Evolutionary conservation across 345 rosid species (phyloP), one percentile per base, ranked within the genome.

Genomic region (Salix suchowensis): DNA sequence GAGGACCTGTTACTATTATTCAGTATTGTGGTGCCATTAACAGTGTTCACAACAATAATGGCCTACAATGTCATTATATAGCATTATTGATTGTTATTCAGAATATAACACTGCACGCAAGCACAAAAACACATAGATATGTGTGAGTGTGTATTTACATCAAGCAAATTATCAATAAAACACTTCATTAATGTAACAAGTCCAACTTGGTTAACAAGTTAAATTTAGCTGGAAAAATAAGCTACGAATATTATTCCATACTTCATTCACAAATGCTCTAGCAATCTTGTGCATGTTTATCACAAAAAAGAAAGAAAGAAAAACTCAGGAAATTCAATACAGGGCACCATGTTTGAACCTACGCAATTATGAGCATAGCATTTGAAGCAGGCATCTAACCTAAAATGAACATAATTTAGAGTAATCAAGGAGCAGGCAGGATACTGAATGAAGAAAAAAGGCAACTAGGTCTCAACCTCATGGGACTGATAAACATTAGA

Each of bases 381-480:
- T 74, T 32, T 61, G 48, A 75, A 68, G 34, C 50, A 69, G 64
- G 42, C 30, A 26, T 76, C 21, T 16, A 62, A 23, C 39, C 39
- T 73, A 36, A 75, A 68, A 72, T 72, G 14, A n/a, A 55, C 11
- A 55, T 21, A 70, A 30, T 3, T 46, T 0, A 13, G 6, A 14
- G n/a, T 4, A 65, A 58, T 65, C 24, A 6, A 5, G n/a, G 9
- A 16, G 37, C 4, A 34, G 4, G 10, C 66, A 65, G 23, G 62
- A n/a, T 40, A 30, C 55, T 14, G 15, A 28, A 42, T n/a, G n/a
- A 26, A 10, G 6, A 65, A 65, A 65, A 48, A 65, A 39, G 36
- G 32, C 26, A 68, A 21, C 42, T 3, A 36, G 48, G 18, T 50
- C 65, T 44, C 30, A 46, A 90, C 94, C 91, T 85, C 77, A 32